Conservation (phyloP, 192 early-diverging fungal species). For the Backusella sp. region DNA sequence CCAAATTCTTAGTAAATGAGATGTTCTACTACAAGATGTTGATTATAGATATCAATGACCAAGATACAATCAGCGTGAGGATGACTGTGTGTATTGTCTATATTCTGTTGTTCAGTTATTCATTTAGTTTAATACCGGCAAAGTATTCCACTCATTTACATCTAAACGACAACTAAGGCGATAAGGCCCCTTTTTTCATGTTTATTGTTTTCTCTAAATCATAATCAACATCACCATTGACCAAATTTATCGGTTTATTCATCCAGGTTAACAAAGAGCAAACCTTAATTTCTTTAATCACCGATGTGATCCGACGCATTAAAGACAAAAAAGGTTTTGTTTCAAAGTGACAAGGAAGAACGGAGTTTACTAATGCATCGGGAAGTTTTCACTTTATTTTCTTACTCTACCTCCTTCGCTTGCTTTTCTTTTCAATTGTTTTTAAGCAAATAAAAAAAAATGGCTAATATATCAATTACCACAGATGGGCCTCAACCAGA, state of each 20-base stretch:
- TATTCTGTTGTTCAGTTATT: no score
- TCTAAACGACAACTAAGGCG: no score
- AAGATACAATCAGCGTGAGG: no score
- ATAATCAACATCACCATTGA: no score
- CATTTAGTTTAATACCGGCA: no score
- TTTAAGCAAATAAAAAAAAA: not conserved
- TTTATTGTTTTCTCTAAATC: no score
- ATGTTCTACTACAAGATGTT: no score
- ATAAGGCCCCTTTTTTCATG: no score
- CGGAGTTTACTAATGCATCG: not conserved
- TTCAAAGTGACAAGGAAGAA: slow-evolving; percentile 5
- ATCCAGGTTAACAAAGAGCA: not conserved
- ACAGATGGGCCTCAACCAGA: slow-evolving; percentile 55
- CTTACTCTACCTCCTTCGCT: not conserved
- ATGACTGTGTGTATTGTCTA: no score
- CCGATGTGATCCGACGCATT: not conserved
- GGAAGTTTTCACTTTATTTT: not conserved
- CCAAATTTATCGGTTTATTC: not conserved
- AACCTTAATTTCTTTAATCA: not conserved
- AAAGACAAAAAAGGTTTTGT: not conserved
- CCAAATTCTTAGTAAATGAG: no score
- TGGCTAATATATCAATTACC: not conserved
- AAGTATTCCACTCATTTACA: no score
- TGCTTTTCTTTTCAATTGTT: not conserved
- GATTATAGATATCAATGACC: no score